Evolutionary conservation across 768 basidiomycete species (phyloP).

Genomic region (Terana coerulea): DNA sequence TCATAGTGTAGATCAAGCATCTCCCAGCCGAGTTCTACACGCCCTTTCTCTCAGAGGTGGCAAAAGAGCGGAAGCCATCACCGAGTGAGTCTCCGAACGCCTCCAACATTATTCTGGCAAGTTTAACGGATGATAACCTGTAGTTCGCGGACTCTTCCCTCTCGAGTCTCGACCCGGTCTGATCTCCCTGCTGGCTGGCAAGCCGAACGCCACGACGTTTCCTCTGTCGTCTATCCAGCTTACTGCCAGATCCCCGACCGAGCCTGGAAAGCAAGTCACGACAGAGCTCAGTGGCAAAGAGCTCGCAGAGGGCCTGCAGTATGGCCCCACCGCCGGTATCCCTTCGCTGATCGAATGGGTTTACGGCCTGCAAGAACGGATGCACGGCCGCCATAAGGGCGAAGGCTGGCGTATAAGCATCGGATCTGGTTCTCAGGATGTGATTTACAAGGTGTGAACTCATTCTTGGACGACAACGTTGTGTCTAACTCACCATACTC

Average conservation of each 20-base stretch:
- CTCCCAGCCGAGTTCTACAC: slow-evolving; percentile 50
- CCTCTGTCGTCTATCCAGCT: slow-evolving; percentile 83
- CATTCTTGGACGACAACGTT: neutral
- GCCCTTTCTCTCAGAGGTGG: slow-evolving; percentile 55
- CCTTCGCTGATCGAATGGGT: slow-evolving; percentile 66
- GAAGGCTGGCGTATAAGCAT: slow-evolving; percentile 73
- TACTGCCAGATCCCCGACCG: slow-evolving; percentile 46
- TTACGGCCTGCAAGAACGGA: slow-evolving; percentile 60
- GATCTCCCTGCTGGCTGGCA: slow-evolving; percentile 84
- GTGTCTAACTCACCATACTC: neutral
- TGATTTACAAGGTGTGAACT: slow-evolving; percentile 70
- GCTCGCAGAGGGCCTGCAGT: slow-evolving; percentile 69
- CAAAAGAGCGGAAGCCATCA: slow-evolving; percentile 55
- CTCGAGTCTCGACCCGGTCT: slow-evolving; percentile 76
- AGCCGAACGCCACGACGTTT: slow-evolving; percentile 88
- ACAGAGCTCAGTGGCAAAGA: slow-evolving; percentile 56
- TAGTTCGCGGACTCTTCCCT: slow-evolving; percentile 65
- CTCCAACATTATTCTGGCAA: neutral
- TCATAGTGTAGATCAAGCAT: neutral
- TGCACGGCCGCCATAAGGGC: slow-evolving; percentile 57
- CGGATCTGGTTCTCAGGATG: slow-evolving; percentile 85
- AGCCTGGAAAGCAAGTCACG: slow-evolving; percentile 38
- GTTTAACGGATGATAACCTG: neutral
- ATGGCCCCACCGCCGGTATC: slow-evolving; percentile 70
- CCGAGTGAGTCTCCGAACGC: slow-evolving; percentile 41